Evolutionary conservation across 805 yeast species (phyloP).

Genomic region (Teunomyces tritomae): DNA sequence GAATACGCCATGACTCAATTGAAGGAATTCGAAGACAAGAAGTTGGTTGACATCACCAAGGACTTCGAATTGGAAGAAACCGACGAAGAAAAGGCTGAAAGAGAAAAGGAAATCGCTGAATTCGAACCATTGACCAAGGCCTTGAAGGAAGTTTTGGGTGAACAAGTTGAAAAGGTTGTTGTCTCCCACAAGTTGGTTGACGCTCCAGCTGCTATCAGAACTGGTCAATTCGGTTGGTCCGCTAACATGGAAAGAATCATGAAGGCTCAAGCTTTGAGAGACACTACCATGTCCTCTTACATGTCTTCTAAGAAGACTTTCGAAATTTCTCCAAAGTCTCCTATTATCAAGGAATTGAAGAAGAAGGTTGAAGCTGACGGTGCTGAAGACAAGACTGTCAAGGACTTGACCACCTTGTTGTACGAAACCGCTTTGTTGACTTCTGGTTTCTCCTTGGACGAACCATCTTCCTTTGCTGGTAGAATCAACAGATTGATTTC

Average conservation of each 20-base stretch:
- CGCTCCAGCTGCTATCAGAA: constrained; percentile 99
- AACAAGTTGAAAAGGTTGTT: constrained; percentile 98
- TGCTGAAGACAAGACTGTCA: constrained; percentile 97
- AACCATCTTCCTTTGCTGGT: constrained; percentile 94
- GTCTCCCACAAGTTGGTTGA: constrained; percentile 96
- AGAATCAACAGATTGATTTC: constrained; percentile 98
- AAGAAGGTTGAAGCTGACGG: constrained; percentile 96
- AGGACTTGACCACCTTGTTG: constrained; percentile 93
- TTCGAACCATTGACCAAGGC: constrained; percentile 93
- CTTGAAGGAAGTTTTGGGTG: constrained; percentile 95
- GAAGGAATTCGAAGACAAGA: constrained; percentile 99
- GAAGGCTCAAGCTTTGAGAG: constrained; percentile 99
- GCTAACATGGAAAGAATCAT: constrained; percentile 99
- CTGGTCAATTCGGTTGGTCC: constrained; percentile 99
- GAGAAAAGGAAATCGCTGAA: constrained; percentile 91
- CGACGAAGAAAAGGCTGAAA: constrained; percentile 92
- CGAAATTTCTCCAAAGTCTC: constrained; percentile 95
- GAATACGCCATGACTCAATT: constrained; percentile 99
- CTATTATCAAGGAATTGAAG: constrained; percentile 93
- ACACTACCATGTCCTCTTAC: constrained; percentile 97
- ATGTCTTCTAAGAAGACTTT: constrained; percentile 99
- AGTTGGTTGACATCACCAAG: constrained; percentile 97
- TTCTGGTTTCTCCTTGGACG: constrained; percentile 98
- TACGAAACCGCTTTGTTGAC: constrained; percentile 98
- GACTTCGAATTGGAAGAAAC: constrained; percentile 98